These are phyloP conservation scores for Boechera retrofracta DNA, from an alignment of 345 rosid genomes.

Conservation along the genomic window DNA sequence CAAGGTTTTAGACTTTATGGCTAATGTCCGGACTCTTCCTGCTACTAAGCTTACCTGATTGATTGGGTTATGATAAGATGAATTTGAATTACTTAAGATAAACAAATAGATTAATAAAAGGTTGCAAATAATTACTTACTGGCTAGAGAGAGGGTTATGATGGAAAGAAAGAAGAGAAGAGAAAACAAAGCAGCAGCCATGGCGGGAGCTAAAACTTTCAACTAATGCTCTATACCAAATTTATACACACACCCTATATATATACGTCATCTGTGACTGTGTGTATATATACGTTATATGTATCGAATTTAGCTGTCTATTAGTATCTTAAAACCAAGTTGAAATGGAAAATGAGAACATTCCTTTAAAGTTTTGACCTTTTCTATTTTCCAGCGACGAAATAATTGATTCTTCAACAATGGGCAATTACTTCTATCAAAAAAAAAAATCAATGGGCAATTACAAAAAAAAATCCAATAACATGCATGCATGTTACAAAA, in stretches of 20 bases:
- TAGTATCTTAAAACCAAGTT: conserved; percentile 23
- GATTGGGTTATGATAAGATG: no score
- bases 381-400: background rate
- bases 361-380: background rate
- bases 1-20: background rate
- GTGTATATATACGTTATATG: background rate
- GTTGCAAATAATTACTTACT: conserved; percentile 12
- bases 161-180: conserved; percentile 22
- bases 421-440: background rate
- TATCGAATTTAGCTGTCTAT: conserved; percentile 13
- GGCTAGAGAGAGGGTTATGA: conserved; percentile 25
- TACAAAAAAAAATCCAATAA: background rate
- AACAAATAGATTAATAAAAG: no score
- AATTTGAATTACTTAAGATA: no score
- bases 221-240: background rate
- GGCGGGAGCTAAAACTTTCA: background rate
- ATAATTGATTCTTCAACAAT: background rate
- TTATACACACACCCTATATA: background rate
- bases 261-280: background rate
- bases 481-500: background rate
- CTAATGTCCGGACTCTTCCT: background rate
- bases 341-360: background rate
- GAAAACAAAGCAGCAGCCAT: conserved; percentile 29
- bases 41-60: background rate
- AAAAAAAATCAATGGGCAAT: no score